Evolutionary conservation across 257 asterid genomes (phyloP).

Genomic region (Cruciata laevipes): DNA sequence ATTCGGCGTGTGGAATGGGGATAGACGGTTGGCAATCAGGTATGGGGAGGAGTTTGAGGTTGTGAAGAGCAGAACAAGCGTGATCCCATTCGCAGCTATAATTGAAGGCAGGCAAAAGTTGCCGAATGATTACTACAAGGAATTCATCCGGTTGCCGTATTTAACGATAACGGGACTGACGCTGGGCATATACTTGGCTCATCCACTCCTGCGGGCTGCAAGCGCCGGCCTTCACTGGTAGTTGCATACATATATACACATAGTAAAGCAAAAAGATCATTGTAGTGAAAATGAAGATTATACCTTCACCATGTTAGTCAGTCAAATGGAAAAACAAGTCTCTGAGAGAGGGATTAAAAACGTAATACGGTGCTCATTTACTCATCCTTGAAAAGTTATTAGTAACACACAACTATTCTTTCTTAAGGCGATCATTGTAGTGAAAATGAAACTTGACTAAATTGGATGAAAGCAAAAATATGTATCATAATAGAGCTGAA

Average conservation of each 20-base stretch:
- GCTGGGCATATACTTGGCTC: slow-evolving; percentile 77
- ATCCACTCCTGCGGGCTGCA: slow-evolving; percentile 87
- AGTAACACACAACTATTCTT: too few relatives aligned
- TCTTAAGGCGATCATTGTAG: too few relatives aligned
- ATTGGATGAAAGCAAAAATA: too few relatives aligned
- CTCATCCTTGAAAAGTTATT: too few relatives aligned
- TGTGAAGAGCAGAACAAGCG: slow-evolving; percentile 71
- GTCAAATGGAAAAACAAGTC: too few relatives aligned
- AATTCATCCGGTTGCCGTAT: slow-evolving; percentile 77
- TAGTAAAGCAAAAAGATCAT: too few relatives aligned
- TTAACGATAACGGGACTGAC: slow-evolving; percentile 62
- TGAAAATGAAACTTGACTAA: too few relatives aligned
- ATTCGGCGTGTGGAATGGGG: slow-evolving; percentile 96
- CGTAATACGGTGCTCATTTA: too few relatives aligned
- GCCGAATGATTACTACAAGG: slow-evolving; percentile 71
- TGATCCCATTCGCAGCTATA: slow-evolving; percentile 86
- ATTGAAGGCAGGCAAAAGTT: slow-evolving; percentile 91
- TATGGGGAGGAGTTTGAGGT: slow-evolving; percentile 79
- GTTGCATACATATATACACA: neutral
- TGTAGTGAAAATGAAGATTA: too few relatives aligned
- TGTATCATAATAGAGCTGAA: too few relatives aligned
- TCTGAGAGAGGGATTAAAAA: too few relatives aligned
- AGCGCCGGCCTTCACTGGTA: slow-evolving; percentile 91
- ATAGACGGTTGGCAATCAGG: slow-evolving; percentile 66
- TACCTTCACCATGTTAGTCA: too few relatives aligned